These are phyloP conservation scores for Coprinopsis marcescibilis DNA, from an alignment of 768 basidiomycete genomes.

Conservation along the genomic window DNA sequence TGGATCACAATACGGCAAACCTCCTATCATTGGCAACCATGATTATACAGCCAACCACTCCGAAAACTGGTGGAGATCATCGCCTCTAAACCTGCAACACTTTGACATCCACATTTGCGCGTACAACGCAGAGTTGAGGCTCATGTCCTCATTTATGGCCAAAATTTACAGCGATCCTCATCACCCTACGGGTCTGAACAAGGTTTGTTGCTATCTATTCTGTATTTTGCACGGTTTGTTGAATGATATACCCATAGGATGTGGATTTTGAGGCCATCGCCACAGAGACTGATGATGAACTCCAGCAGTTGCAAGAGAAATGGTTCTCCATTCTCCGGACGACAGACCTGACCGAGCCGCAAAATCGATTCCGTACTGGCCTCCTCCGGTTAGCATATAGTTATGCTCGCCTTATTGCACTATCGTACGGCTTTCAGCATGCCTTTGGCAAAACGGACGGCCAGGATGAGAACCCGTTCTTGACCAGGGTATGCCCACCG, in stretches of 20 bases:
- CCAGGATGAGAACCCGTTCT: slow-evolving; percentile 59
- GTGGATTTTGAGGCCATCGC: slow-evolving; percentile 62
- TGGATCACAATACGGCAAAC: slow-evolving; percentile 84
- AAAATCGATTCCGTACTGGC: slow-evolving; percentile 55
- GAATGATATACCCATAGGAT: slow-evolving; percentile 30
- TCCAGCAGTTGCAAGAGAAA: slow-evolving; percentile 45
- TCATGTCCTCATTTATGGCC: slow-evolving; percentile 53
- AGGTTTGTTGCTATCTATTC: slow-evolving; percentile 33
- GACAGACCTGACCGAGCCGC: slow-evolving; percentile 48
- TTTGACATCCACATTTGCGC: slow-evolving; percentile 80
- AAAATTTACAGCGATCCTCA: slow-evolving; percentile 69
- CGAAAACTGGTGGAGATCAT: slow-evolving; percentile 64
- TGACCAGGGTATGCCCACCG: slow-evolving; percentile 48
- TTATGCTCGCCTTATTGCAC: slow-evolving; percentile 61
- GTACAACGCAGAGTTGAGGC: slow-evolving; percentile 69
- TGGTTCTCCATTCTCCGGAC: slow-evolving; percentile 53
- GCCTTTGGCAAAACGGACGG: slow-evolving; percentile 55
- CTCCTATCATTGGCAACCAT: slow-evolving; percentile 67
- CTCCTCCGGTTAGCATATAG: slow-evolving; percentile 58
- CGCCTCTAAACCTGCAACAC: slow-evolving; percentile 58
- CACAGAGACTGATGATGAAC: slow-evolving; percentile 60
- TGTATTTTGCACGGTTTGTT: neutral
- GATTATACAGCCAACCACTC: slow-evolving; percentile 75
- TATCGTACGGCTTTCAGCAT: slow-evolving; percentile 76
- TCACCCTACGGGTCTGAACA: slow-evolving; percentile 73